phyloP scores from a whole-genome alignment of 257 asterid species.

The Buddleja alternifolia region DNA sequence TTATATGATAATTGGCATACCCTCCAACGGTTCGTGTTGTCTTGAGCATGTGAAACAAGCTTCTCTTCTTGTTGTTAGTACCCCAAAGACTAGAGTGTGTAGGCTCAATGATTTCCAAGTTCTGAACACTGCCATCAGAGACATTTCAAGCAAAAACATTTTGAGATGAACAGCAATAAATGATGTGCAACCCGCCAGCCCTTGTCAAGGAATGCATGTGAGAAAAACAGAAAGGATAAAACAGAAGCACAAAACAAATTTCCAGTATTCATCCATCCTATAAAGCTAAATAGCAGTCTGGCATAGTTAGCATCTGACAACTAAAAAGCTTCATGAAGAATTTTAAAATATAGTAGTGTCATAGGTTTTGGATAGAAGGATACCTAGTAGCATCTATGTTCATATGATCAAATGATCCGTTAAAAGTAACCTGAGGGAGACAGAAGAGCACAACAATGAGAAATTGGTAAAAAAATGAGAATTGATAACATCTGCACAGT shows the following conservation, averaged over 20 bases:
- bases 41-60: constrained; percentile 95
- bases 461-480: constrained; percentile 20
- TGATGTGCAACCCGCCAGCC: constrained; percentile 18
- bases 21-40: constrained; percentile 96
- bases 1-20: constrained; percentile 48
- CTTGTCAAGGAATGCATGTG: constrained; percentile 3
- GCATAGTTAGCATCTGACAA: constrained; percentile 20
- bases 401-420: constrained; percentile 99
- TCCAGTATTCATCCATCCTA: constrained; percentile 11
- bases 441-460: constrained; percentile 17
- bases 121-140: constrained; percentile 77
- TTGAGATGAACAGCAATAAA: constrained; percentile 16
- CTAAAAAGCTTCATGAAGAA: constrained; percentile 6
- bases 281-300: constrained; percentile 8
- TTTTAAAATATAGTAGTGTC: constrained; percentile 11
- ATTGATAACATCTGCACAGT: constrained; percentile 14
- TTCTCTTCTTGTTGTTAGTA: constrained; percentile 77
- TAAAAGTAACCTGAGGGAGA: constrained; percentile 79
- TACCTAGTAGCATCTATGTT: constrained; percentile 96
- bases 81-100: constrained; percentile 81
- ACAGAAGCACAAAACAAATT: constrained; percentile 1
- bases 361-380: constrained; percentile 29
- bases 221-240: not conserved
- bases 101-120: constrained; percentile 93
- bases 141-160: constrained; percentile 19